These are phyloP conservation scores for Psilocybe cyanescens DNA, from an alignment of 768 basidiomycete species.

Conservation along the genomic window DNA sequence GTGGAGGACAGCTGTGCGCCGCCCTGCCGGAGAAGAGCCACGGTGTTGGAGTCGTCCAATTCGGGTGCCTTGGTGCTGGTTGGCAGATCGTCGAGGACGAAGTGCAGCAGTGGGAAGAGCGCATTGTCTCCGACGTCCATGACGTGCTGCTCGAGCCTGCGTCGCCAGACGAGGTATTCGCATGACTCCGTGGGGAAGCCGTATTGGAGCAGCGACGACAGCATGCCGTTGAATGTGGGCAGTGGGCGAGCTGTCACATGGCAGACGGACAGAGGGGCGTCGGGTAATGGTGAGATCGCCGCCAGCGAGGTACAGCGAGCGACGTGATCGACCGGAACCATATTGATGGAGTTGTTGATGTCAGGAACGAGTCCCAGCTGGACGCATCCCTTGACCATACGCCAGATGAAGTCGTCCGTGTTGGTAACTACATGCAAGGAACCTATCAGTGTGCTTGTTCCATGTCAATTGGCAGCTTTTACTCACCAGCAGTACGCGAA, in stretches of 20 bases:
- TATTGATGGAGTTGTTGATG: slow-evolving; percentile 98
- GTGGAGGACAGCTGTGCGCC: slow-evolving; percentile 47
- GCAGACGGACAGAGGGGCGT: slow-evolving; percentile 57
- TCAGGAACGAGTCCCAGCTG: slow-evolving; percentile 97
- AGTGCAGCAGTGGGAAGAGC: slow-evolving; percentile 94
- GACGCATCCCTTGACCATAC: slow-evolving; percentile 96
- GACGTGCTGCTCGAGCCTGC: slow-evolving; percentile 92
- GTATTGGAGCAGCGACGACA: slow-evolving; percentile 73
- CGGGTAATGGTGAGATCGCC: slow-evolving; percentile 59
- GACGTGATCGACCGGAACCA: slow-evolving; percentile 97
- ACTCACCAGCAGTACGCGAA: slow-evolving; percentile 81
- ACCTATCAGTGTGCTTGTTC: not conserved
- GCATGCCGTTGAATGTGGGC: slow-evolving; percentile 87
- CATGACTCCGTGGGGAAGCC: slow-evolving; percentile 80
- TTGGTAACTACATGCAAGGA: slow-evolving; percentile 74
- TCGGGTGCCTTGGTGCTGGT: slow-evolving; percentile 95
- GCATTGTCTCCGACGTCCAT: slow-evolving; percentile 96
- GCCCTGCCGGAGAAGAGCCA: slow-evolving; percentile 56
- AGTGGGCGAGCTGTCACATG: slow-evolving; percentile 88
- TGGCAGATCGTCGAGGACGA: slow-evolving; percentile 95
- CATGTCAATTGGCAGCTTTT: not conserved
- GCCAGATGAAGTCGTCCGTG: slow-evolving; percentile 99
- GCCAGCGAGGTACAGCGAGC: slow-evolving; percentile 81
- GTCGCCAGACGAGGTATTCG: slow-evolving; percentile 93
- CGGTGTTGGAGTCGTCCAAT: slow-evolving; percentile 85